Evolutionary conservation across 768 basidiomycete species (phyloP), one percentile per base, ranked within the genome.

Genomic region (Podaxis rugospora): DNA sequence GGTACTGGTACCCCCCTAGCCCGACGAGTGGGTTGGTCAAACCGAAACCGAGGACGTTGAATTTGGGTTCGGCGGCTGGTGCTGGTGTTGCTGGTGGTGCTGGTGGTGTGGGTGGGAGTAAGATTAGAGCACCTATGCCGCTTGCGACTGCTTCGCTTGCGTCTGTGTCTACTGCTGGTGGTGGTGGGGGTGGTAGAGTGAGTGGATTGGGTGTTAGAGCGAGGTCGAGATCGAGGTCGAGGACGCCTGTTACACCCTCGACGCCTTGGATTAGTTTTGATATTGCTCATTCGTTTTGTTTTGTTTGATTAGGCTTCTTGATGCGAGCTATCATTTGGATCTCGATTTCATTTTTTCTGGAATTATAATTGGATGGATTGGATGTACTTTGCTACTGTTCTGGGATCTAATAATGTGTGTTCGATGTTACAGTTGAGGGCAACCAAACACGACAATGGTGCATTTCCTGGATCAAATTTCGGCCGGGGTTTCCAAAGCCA

Each of bases 21-120:
- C 47, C 53, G 44, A 46, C n/a, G n/a, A 23, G 57, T 23, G 57
- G 44, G 5, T 44, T 63, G 52, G 61, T 67, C 3, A 72, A 76
- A 14, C 84, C 83, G 18, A 80, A 74, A 63, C 86, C 87, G 9
- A 71, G 87, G 28, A 88, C 61, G n/a, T 39, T 54, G 23, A 54
- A 35, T 37, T 11, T 32, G 23, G 27, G 28, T 10, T 21, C 18
- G 52, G 11, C 47, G n/a, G 10, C 10, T 14, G 37, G 35, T 21
- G 1, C 32, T 21, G 42, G 18, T 9, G 55, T n/a, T 21, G n/a
- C n/a, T n/a, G n/a, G n/a, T n/a, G n/a, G n/a, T n/a, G n/a, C n/a
- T n/a, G n/a, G n/a, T 21, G 21, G 21, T 21, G 21, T 21, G 25
- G 40, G 55, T 40, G 36, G 51, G 18, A 62, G 66, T 25, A 64